A percentile compares a stretch with the other conserved stretches of the same genome.
phyloP scores from a whole-genome alignment of 2,329 filamentous ascomycete species.

The Boeremia exigua region DNA sequence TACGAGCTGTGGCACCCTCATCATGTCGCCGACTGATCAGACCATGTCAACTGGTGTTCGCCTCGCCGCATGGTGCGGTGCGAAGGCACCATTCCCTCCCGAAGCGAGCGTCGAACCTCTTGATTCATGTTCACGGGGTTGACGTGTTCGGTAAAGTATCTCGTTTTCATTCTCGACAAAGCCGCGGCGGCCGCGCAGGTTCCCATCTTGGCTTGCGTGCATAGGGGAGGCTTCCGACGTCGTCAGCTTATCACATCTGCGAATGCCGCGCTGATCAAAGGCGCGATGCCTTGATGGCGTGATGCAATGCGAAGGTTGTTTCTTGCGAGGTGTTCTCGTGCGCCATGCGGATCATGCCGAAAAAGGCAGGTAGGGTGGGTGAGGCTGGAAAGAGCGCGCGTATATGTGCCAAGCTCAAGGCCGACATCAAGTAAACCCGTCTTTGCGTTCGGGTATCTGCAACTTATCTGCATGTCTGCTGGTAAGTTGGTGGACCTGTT shows the following conservation, averaged over 20 bases:
- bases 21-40: no score
- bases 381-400: not conserved
- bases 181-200: not conserved
- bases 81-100: no score
- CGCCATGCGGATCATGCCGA: no score
- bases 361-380: not conserved
- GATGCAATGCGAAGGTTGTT: not conserved
- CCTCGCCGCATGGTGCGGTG: no score
- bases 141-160: no score
- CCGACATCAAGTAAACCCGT: not conserved
- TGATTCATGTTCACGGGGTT: no score
- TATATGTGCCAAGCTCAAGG: not conserved
- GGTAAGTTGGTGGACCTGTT: not conserved
- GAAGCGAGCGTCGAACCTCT: no score
- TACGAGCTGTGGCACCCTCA: no score
- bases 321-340: not conserved
- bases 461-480: not conserved
- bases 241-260: not conserved
- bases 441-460: not conserved
- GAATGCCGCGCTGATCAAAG: not conserved
- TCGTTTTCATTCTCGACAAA: not conserved
- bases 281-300: not conserved
- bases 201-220: not conserved
- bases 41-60: no score
- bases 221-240: not conserved